phyloP scores from a whole-genome alignment of 1,284 basidiomycete genomes.

The Fistulinella cinereoalba region DNA sequence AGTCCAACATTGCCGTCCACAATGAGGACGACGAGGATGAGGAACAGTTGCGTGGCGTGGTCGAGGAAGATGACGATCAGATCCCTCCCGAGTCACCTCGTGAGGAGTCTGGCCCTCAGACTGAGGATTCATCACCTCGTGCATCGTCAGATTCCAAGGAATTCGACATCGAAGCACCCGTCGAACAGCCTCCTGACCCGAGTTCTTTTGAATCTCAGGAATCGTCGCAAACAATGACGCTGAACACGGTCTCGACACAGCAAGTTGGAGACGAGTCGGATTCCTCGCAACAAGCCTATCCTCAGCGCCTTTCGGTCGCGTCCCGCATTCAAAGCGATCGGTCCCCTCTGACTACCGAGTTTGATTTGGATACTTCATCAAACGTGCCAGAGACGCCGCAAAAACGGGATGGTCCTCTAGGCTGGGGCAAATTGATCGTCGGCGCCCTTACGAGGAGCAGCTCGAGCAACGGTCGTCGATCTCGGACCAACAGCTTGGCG shows the following conservation, averaged over 20 bases:
- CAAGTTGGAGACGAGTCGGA: constrained; percentile 46
- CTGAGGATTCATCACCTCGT: constrained; percentile 48
- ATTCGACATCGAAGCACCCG: constrained; percentile 58
- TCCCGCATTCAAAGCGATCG: constrained; percentile 55
- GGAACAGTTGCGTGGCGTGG: constrained; percentile 32
- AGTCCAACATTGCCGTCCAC: constrained; percentile 59
- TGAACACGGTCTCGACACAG: constrained; percentile 39
- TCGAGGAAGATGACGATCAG: constrained; percentile 40
- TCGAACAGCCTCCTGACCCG: constrained; percentile 44
- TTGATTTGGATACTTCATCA: constrained; percentile 56
- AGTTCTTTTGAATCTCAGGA: constrained; percentile 53
- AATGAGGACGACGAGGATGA: constrained; percentile 55
- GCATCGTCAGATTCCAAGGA: constrained; percentile 52
- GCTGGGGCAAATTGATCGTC: constrained; percentile 56
- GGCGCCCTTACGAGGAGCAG: constrained; percentile 47
- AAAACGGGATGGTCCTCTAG: constrained; percentile 57
- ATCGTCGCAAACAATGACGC: constrained; percentile 42
- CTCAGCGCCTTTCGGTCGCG: constrained; percentile 58
- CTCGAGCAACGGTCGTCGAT: constrained; percentile 66
- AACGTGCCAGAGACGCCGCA: constrained; percentile 44
- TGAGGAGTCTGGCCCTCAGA: constrained; percentile 36
- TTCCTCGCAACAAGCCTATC: constrained; percentile 48
- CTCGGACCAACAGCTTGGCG: constrained; percentile 71
- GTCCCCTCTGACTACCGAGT: constrained; percentile 53
- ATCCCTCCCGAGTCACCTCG: constrained; percentile 41